Evolutionary conservation across 805 yeast genomes (phyloP).

Genomic region (Sugiyamaella smithiae): DNA sequence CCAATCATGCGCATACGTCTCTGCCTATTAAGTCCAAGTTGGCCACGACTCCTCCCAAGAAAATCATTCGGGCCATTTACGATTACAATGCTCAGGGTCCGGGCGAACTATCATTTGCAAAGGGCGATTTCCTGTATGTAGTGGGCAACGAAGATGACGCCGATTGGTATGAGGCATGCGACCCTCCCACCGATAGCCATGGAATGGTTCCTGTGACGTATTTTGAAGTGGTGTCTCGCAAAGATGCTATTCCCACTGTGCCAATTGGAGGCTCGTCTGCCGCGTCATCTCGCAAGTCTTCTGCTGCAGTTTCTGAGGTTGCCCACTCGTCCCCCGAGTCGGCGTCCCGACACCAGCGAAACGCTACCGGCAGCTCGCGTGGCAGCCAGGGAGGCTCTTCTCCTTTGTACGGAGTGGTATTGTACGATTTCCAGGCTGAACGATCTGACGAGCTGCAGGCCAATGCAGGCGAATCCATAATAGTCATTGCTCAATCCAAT

Average conservation of each 20-base stretch:
- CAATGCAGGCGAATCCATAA: conserved; percentile 79
- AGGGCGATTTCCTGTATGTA: conserved; percentile 90
- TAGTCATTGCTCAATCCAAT: conserved; percentile 93
- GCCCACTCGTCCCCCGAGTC: conserved; percentile 2
- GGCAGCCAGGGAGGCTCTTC: conserved; percentile 8
- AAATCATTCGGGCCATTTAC: conserved; percentile 77
- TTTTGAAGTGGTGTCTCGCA: conserved; percentile 65
- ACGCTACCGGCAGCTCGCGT: conserved; percentile 2
- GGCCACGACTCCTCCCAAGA: conserved; percentile 58
- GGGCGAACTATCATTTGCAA: conserved; percentile 71
- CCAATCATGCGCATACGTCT: conserved; percentile 16
- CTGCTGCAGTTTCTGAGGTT: neutral
- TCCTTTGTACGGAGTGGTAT: conserved; percentile 76
- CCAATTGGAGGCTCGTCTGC: conserved; percentile 23
- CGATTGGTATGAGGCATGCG: conserved; percentile 82
- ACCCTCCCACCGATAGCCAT: conserved; percentile 69
- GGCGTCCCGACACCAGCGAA: neutral
- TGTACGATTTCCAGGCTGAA: conserved; percentile 85
- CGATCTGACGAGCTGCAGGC: conserved; percentile 81
- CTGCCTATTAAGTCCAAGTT: conserved; percentile 25
- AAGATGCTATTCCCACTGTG: conserved; percentile 31
- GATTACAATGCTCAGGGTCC: conserved; percentile 76
- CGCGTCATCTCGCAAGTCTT: neutral
- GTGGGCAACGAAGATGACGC: conserved; percentile 54
- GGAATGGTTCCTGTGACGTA: conserved; percentile 88